Evolutionary conservation across 768 basidiomycete genomes (phyloP).

Genomic region (Agrocybe pediades): DNA sequence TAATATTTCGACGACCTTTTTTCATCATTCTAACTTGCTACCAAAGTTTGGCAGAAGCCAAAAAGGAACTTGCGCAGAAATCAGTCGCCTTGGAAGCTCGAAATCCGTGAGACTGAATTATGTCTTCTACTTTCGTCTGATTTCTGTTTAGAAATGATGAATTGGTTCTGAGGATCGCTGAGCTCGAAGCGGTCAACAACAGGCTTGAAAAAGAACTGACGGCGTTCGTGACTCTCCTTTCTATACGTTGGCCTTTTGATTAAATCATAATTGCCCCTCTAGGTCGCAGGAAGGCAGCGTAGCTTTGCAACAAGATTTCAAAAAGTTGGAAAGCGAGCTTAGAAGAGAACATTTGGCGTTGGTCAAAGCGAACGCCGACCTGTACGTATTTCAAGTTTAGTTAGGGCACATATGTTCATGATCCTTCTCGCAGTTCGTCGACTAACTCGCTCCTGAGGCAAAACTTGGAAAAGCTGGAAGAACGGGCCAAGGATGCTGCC

Average conservation of each 20-base stretch:
- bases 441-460: neutral
- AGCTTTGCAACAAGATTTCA: neutral
- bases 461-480: neutral
- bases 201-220: conserved; percentile 5
- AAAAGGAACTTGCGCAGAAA: conserved; percentile 13
- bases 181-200: conserved; percentile 2
- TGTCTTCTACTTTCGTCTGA: neutral
- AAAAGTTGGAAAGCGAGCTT: neutral
- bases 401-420: neutral
- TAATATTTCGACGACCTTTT: neutral
- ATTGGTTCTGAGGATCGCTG: conserved; percentile 4
- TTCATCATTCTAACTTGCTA: neutral
- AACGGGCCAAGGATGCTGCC: neutral
- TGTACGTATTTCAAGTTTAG: neutral
- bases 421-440: neutral
- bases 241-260: neutral
- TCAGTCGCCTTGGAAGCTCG: conserved; percentile 7
- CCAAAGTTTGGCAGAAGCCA: conserved; percentile 25
- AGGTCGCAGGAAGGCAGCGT: conserved; percentile 7
- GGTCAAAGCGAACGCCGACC: conserved; percentile 11
- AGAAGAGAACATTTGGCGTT: conserved; percentile 2
- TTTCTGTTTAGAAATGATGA: conserved; percentile 11
- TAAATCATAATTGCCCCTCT: neutral
- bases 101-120: conserved; percentile 1
- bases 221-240: conserved; percentile 3